Evolutionary conservation across 106 monocot genomes (phyloP).

Genomic region (Platanthera guangdongensis): DNA sequence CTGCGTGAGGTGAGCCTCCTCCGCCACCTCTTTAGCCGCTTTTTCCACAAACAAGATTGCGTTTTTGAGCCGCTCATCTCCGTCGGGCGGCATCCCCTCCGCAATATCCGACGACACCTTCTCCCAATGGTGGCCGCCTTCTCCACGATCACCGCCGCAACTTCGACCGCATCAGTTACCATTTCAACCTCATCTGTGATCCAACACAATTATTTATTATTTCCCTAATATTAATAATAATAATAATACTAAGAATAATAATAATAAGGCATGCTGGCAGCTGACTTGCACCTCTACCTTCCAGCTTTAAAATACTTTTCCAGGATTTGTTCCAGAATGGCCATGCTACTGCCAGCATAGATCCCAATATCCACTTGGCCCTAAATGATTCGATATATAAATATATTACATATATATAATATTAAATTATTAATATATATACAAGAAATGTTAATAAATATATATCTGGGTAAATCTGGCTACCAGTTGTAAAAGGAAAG

Average conservation of each 20-base stretch:
- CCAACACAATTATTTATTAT: not conserved
- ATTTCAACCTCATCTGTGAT: conserved; percentile 36
- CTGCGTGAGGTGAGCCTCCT: conserved; percentile 33
- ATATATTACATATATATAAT: too few species aligned
- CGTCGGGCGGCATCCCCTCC: conserved; percentile 25
- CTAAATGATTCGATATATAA: conserved; percentile 9
- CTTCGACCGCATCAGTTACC: conserved; percentile 23
- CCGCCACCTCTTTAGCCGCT: conserved; percentile 25
- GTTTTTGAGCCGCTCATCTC: conserved; percentile 29
- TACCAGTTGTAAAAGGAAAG: conserved; percentile 25
- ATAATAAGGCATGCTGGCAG: too few species aligned
- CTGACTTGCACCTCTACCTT: conserved; percentile 21
- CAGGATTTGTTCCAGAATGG: conserved; percentile 35
- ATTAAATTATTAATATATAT: too few species aligned
- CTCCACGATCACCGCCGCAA: conserved; percentile 32
- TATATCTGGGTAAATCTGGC: not conserved
- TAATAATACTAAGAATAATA: too few species aligned
- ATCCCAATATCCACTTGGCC: conserved; percentile 34
- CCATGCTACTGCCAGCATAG: conserved; percentile 15
- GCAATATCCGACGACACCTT: conserved; percentile 41
- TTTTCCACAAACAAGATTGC: conserved; percentile 24
- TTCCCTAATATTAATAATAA: too few species aligned
- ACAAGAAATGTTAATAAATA: not conserved
- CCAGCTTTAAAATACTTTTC: conserved; percentile 31
- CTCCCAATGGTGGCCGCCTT: conserved; percentile 33